These are phyloP conservation scores for Sugiyamaella smithiae DNA, from an alignment of 805 yeast species.

Conservation along the genomic window DNA sequence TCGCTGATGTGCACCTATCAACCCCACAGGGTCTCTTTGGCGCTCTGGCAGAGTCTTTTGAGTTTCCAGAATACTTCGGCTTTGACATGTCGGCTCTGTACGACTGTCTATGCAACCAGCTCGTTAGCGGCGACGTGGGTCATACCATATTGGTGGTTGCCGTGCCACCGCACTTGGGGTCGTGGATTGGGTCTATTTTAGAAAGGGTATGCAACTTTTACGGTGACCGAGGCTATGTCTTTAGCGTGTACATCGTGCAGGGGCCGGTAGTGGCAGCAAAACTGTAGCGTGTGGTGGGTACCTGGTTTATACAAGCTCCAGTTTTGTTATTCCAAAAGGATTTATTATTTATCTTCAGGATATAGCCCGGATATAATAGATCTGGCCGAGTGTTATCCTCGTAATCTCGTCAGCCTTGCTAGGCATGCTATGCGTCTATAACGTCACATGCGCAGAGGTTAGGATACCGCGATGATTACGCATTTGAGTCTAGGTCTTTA, in stretches of 20 bases:
- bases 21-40: neutral
- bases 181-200: conserved; percentile 1
- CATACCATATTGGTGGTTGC: conserved; percentile 6
- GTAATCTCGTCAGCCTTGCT: too few species aligned
- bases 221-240: conserved; percentile 6
- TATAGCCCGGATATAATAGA: too few species aligned
- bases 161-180: neutral
- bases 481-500: too few species aligned
- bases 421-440: too few species aligned
- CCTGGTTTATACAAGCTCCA: too few species aligned
- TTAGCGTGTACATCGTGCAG: conserved; percentile 5
- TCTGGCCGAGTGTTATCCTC: too few species aligned
- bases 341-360: too few species aligned
- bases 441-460: too few species aligned
- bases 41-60: conserved; percentile 15
- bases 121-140: neutral
- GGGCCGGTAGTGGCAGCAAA: conserved; percentile 1
- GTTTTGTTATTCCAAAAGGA: too few species aligned
- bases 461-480: too few species aligned
- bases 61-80: conserved; percentile 20
- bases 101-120: conserved; percentile 15
- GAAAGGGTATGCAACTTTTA: conserved; percentile 10
- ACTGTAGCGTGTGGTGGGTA: too few species aligned
- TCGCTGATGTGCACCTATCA: neutral
- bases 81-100: conserved; percentile 13